Evolutionary conservation across 495 filamentous ascomycete genomes (phyloP).

Genomic region (Talaromyces trachyspermus): DNA sequence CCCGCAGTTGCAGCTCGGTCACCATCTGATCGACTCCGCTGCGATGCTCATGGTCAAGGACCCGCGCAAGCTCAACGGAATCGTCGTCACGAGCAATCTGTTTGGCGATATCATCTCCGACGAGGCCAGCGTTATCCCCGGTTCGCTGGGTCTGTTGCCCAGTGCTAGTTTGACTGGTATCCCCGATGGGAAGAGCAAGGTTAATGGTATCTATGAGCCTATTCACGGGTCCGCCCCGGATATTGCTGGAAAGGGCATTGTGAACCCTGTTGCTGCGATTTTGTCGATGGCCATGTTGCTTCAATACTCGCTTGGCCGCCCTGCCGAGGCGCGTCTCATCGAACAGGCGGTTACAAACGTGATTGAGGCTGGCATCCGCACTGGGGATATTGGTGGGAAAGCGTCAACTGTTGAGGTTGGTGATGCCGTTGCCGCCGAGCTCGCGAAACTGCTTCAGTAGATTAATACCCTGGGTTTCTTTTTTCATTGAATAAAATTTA

Average conservation of each 20-base stretch:
- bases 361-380: constrained; percentile 44
- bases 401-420: constrained; percentile 44
- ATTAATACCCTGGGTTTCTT: not conserved
- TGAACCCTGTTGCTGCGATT: constrained; percentile 58
- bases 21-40: constrained; percentile 92
- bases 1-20: constrained; percentile 73
- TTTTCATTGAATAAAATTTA: not conserved
- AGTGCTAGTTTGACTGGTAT: constrained; percentile 82
- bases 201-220: constrained; percentile 86
- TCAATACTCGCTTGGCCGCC: constrained; percentile 44
- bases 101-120: constrained; percentile 97
- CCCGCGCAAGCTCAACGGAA: constrained; percentile 81
- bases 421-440: constrained; percentile 43
- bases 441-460: constrained; percentile 35
- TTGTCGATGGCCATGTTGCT: constrained; percentile 51
- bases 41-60: constrained; percentile 98
- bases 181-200: constrained; percentile 57
- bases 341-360: constrained; percentile 47
- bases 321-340: constrained; percentile 43
- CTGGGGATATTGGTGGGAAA: constrained; percentile 48
- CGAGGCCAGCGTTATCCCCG: constrained; percentile 93
- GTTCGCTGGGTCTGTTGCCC: constrained; percentile 81
- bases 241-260: constrained; percentile 81
- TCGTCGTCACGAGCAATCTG: constrained; percentile 89
- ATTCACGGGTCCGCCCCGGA: constrained; percentile 67